Percentiles rank a stretch among this genome's conserved stretches.
phyloP scores from a whole-genome alignment of 192 early-diverging fungal species.

The Paraglomus brasilianum region DNA sequence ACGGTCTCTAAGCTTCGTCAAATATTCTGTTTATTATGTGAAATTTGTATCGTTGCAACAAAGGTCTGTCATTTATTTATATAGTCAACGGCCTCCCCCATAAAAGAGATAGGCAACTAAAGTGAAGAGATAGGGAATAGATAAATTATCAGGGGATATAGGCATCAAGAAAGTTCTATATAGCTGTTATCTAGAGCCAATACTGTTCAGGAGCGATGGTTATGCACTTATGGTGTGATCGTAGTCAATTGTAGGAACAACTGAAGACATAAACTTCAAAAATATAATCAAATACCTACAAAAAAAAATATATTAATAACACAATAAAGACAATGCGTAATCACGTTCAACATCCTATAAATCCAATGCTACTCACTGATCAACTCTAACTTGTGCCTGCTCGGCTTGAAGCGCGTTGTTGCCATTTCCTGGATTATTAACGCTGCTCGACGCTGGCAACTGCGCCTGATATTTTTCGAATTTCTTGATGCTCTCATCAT shows the following conservation, averaged over 20 bases:
- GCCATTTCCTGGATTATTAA: neutral
- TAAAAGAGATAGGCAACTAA: too few species aligned
- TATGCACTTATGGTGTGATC: conserved; percentile 90
- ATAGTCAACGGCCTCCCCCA: too few species aligned
- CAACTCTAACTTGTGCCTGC: conserved; percentile 68
- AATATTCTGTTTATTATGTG: too few species aligned
- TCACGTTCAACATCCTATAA: neutral
- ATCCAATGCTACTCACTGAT: conserved; percentile 64
- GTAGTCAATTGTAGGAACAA: conserved; percentile 97
- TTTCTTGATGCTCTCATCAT: conserved; percentile 64
- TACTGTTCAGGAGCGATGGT: conserved; percentile 22
- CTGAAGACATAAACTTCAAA: conserved; percentile 96
- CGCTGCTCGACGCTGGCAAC: neutral
- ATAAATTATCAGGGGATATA: too few species aligned
- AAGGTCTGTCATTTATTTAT: too few species aligned
- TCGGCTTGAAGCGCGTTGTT: conserved; percentile 14
- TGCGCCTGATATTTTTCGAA: conserved; percentile 36
- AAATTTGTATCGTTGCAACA: too few species aligned
- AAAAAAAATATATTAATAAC: conserved; percentile 5
- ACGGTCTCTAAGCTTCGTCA: too few species aligned
- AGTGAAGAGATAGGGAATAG: too few species aligned
- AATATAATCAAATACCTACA: conserved; percentile 85
- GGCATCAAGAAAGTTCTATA: too few species aligned
- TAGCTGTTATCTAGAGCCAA: too few species aligned
- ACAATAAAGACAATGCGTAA: neutral